Evolutionary conservation across 257 asterid genomes (phyloP).

Genomic region (Salvia rosmarinus): DNA sequence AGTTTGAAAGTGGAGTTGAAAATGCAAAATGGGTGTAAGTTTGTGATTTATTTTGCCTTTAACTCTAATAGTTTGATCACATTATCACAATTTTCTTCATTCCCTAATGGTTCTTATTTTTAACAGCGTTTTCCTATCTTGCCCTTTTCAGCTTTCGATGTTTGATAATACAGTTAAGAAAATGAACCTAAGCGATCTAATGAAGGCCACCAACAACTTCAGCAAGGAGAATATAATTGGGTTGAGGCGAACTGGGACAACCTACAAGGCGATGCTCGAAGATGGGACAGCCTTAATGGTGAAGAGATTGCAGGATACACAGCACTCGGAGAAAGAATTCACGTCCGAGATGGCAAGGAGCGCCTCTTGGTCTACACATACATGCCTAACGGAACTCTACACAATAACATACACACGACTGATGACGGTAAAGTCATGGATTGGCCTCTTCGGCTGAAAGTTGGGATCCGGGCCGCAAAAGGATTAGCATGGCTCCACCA

Average conservation of each 20-base stretch:
- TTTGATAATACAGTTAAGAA: constrained; percentile 57
- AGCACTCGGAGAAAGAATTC: constrained; percentile 56
- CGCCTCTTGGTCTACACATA: constrained; percentile 54
- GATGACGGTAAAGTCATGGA: constrained; percentile 40
- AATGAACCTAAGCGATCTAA: constrained; percentile 57
- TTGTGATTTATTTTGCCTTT: no score
- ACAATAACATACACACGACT: constrained; percentile 42
- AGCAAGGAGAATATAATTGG: constrained; percentile 58
- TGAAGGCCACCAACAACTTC: constrained; percentile 61
- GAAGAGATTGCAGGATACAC: constrained; percentile 59
- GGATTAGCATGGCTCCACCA: constrained; percentile 77
- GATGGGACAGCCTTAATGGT: constrained; percentile 59
- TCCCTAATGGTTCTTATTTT: no score
- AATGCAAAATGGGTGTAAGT: no score
- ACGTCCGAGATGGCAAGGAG: constrained; percentile 54
- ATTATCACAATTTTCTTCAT: no score
- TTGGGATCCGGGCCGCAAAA: constrained; percentile 52
- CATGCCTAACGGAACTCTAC: constrained; percentile 58
- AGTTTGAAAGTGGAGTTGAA: no score
- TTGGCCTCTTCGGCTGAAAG: constrained; percentile 59
- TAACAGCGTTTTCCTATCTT: constrained; percentile 6
- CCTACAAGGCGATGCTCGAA: constrained; percentile 56
- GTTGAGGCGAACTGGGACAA: constrained; percentile 62
- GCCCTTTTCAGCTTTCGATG: constrained; percentile 56
- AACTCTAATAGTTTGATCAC: no score